These are phyloP conservation scores for Backusella australiensis DNA, from an alignment of 192 early-diverging fungal genomes.

Conservation along the genomic window DNA sequence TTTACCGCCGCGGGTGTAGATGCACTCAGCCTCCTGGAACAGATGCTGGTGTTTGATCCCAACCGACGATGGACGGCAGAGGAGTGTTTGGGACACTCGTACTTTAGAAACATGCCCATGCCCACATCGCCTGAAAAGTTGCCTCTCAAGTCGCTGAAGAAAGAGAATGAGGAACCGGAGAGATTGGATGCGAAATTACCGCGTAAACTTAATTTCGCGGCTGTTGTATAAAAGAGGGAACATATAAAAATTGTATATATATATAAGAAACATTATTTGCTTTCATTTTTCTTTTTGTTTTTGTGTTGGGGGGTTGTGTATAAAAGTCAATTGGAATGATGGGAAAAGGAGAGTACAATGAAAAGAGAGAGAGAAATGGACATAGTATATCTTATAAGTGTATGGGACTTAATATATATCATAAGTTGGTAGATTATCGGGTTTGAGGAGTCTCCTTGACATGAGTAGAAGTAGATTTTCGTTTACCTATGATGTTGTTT, in stretches of 20 bases:
- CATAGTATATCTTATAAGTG: neutral
- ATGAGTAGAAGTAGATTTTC: neutral
- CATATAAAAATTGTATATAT: neutral
- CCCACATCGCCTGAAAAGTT: conserved; percentile 69
- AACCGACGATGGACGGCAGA: conserved; percentile 73
- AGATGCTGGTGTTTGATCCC: conserved; percentile 87
- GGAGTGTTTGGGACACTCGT: conserved; percentile 71
- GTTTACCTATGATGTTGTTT: neutral
- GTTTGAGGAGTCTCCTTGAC: neutral
- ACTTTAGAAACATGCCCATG: conserved; percentile 70
- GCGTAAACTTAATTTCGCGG: neutral
- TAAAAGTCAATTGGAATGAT: too few relatives aligned
- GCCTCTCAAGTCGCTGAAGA: conserved; percentile 47
- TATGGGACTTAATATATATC: neutral
- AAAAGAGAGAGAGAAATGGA: too few relatives aligned
- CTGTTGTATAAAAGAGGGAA: neutral
- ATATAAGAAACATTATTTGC: neutral
- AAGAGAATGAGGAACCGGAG: neutral
- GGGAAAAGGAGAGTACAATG: too few relatives aligned
- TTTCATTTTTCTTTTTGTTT: neutral
- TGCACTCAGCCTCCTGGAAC: conserved; percentile 82
- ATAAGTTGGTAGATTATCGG: neutral
- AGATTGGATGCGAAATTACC: neutral
- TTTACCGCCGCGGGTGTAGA: conserved; percentile 86
- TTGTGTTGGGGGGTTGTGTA: neutral